These are phyloP conservation scores for Kluyveromyces siamensis DNA, from an alignment of 805 yeast genomes.

Conservation along the genomic window DNA sequence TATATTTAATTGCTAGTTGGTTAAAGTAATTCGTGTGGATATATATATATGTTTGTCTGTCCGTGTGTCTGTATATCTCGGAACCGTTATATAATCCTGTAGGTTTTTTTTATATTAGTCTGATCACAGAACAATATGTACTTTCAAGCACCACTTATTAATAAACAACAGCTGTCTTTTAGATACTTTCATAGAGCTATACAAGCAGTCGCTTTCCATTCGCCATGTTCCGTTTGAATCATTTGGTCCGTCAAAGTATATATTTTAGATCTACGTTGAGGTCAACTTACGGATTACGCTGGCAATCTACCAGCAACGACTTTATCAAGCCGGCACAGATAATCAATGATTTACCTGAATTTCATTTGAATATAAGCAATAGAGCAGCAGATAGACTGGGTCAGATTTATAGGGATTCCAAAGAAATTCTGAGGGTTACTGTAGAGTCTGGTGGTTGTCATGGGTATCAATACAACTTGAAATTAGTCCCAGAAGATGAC, in stretches of 20 bases:
- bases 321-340: conserved; percentile 14
- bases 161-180: background rate
- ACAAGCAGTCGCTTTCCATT: background rate
- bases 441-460: conserved; percentile 98
- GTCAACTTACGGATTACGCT: background rate
- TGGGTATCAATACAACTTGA: conserved; percentile 85
- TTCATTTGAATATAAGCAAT: conserved; percentile 18
- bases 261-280: background rate
- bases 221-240: background rate
- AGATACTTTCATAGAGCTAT: background rate
- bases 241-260: background rate
- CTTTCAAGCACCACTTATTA: too few species aligned
- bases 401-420: conserved; percentile 16
- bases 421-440: conserved; percentile 50
- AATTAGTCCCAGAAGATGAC: conserved; percentile 40
- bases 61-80: too few species aligned
- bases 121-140: too few species aligned
- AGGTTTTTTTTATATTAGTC: too few species aligned
- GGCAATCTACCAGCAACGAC: background rate
- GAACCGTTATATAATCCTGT: too few species aligned
- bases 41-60: too few species aligned
- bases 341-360: conserved; percentile 13
- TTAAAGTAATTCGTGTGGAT: too few species aligned
- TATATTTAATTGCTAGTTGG: too few species aligned
- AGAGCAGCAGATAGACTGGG: conserved; percentile 22